Evolutionary conservation across 305 asterid genomes (phyloP).

Genomic region (Vinca major): DNA sequence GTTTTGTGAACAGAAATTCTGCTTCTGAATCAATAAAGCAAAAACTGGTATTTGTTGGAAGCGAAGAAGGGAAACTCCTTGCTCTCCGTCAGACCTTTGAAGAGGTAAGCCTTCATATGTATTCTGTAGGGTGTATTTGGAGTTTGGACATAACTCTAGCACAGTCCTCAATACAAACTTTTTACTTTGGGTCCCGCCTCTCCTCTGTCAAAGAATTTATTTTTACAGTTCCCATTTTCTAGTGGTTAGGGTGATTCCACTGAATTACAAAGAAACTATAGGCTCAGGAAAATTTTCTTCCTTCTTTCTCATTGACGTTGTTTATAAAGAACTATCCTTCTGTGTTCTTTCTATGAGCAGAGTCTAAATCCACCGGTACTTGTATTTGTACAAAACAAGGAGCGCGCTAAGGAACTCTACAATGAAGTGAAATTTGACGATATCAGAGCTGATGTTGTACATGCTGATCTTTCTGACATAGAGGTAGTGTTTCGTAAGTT

Average conservation of each 20-base stretch:
- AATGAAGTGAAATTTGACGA: conserved; percentile 59
- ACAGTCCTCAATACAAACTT: too few relatives aligned
- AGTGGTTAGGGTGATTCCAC: neutral
- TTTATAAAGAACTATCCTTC: neutral
- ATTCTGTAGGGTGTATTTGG: neutral
- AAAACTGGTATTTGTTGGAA: conserved; percentile 73
- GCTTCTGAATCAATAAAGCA: conserved; percentile 84
- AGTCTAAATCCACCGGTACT: conserved; percentile 78
- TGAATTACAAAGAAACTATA: neutral
- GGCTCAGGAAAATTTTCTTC: neutral
- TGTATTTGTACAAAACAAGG: conserved; percentile 82
- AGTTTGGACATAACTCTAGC: too few relatives aligned
- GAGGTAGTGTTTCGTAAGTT: conserved; percentile 34
- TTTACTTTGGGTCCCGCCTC: too few relatives aligned
- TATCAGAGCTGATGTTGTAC: conserved; percentile 67
- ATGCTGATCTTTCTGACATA: conserved; percentile 56
- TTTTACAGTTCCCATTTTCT: neutral
- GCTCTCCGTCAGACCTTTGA: conserved; percentile 87
- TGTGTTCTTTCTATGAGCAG: conserved; percentile 24
- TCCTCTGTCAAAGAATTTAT: too few relatives aligned
- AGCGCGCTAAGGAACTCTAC: conserved; percentile 70
- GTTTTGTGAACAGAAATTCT: conserved; percentile 52
- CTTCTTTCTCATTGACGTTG: neutral
- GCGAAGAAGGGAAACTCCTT: conserved; percentile 90
- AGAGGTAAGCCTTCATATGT: conserved; percentile 41